Evolutionary conservation across 805 yeast species (phyloP), one percentile per base, ranked within the genome.

Genomic region (Ogataea degrootiae): DNA sequence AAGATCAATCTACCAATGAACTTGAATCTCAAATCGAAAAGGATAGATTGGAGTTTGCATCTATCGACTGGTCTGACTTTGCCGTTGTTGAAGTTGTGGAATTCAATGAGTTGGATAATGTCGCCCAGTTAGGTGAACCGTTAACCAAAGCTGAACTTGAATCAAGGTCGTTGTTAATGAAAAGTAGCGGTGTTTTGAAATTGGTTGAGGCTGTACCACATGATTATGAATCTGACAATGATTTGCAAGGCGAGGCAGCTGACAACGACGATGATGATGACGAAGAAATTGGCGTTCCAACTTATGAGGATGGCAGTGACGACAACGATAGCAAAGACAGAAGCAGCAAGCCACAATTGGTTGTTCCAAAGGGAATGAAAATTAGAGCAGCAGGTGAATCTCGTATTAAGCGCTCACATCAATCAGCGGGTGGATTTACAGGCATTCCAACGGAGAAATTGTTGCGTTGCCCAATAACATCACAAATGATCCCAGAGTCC

Each of bases 11-110:
- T 68, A 68, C 7, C 61, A 41, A 8, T 44, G 45, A 11, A 61
- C 35, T 56, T 61, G 49, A 55, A 54, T 49, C 55, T 65, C 67
- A 50, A 51, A 62, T 45, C 43, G 64, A 60, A 40, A 54, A 62
- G 40, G 74, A 77, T 37, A 74, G 73, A 48, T 54, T 80, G 5
- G 82, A 77, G 38, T 87, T 75, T 66, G 88, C 91, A 0, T 77
- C 85, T 9, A 82, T 89, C 21, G 90, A 91, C 66, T 92, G 99
- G 99, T 82, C 83, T 47, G 87, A 86, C 52, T 92, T 91, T 60
- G 72, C 75, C 2, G 72, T 87, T 16, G 84, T 87, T 7, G 88
- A 82, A 43, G 80, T 83, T 2, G 72, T 90, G 14, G 80, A 75
- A 42, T 84, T 89, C 54, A 78, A 79, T 15, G 81, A 79, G 2